Conservation (phyloP, 441 rosid genomes). For the Croton laevigatus region DNA sequence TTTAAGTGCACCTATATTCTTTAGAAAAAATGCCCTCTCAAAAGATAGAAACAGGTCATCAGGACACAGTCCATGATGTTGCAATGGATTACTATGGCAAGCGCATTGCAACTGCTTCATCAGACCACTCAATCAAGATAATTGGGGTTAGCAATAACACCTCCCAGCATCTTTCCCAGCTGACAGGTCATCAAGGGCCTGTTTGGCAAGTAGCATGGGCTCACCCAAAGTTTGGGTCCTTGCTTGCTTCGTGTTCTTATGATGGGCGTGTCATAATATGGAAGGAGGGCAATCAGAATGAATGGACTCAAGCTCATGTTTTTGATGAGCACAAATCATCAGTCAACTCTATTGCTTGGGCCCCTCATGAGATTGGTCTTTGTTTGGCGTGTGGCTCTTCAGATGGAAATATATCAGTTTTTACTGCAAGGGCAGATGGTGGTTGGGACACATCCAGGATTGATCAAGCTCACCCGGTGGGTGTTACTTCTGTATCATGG, state of each 20-base stretch:
- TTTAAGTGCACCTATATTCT: neutral
- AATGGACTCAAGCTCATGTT: neutral
- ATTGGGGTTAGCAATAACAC: neutral
- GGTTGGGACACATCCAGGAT: conserved; percentile 4
- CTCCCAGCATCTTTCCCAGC: neutral
- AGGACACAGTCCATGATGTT: neutral
- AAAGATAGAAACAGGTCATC: neutral
- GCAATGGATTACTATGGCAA: neutral
- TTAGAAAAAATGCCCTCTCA: neutral
- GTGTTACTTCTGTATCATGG: neutral
- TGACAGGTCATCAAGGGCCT: neutral
- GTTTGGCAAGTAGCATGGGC: neutral
- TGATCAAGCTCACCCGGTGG: neutral
- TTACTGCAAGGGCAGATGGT: neutral
- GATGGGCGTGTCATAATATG: neutral
- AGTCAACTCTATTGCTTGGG: neutral
- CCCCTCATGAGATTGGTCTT: neutral
- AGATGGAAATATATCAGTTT: neutral
- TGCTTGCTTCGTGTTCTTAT: neutral
- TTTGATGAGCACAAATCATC: neutral
- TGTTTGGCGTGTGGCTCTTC: neutral
- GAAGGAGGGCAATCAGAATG: neutral
- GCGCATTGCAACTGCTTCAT: neutral
- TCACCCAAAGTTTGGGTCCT: neutral
- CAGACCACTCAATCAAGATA: neutral